A percentile compares a stretch with the other conserved stretches of the same genome.
phyloP scores from a whole-genome alignment of 208 protist species.

The Trypanosoma vivax region DNA sequence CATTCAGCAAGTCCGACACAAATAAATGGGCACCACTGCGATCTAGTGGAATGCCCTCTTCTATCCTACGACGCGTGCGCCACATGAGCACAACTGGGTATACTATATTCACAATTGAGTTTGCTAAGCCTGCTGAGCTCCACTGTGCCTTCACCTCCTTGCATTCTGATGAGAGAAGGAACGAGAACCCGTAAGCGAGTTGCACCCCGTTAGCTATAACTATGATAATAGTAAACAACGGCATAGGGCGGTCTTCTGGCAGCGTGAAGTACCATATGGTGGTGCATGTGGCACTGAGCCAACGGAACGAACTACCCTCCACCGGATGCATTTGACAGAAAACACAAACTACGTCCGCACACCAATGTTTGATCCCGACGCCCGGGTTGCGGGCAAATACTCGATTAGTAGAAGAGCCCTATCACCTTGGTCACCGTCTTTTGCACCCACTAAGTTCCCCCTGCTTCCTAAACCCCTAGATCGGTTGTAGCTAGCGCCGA shows the following conservation, averaged over 20 bases:
- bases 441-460: too few relatives aligned
- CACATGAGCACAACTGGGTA: slow-evolving; percentile 49
- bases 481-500: too few relatives aligned
- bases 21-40: slow-evolving; percentile 33
- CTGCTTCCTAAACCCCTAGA: too few relatives aligned
- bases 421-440: too few relatives aligned
- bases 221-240: slow-evolving; percentile 39
- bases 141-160: slow-evolving; percentile 8
- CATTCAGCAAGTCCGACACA: slow-evolving; percentile 24
- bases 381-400: too few relatives aligned
- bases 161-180: slow-evolving; percentile 32
- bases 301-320: neutral
- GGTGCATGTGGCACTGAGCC: slow-evolving; percentile 10
- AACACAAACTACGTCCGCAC: slow-evolving; percentile 23
- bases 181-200: slow-evolving; percentile 39
- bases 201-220: slow-evolving; percentile 43
- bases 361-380: too few relatives aligned
- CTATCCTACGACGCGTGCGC: slow-evolving; percentile 31
- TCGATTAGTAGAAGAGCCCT: too few relatives aligned
- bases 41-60: slow-evolving; percentile 33
- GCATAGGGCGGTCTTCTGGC: slow-evolving; percentile 65
- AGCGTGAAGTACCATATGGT: slow-evolving; percentile 21
- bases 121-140: slow-evolving; percentile 32
- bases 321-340: slow-evolving; percentile 12
- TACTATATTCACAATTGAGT: slow-evolving; percentile 60